A percentile compares a stretch with the other conserved stretches of the same genome.
These are phyloP conservation scores for Fraxinus velutina DNA, from an alignment of 305 asterid genomes.

Conservation along the genomic window DNA sequence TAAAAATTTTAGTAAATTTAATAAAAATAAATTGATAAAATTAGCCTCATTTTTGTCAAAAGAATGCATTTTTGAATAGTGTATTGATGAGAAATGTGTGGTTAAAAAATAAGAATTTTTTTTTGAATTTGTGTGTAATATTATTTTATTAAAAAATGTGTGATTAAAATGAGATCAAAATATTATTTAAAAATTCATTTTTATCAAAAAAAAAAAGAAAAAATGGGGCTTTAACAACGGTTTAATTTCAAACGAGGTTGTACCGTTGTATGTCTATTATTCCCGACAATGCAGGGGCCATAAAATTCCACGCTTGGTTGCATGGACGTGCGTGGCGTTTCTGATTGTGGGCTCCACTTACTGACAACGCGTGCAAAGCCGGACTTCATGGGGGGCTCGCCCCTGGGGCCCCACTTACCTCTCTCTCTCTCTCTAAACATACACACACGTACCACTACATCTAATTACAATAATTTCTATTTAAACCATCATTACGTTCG, in stretches of 20 bases:
- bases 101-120: no score
- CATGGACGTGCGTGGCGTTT: constrained; percentile 42
- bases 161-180: no score
- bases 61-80: no score
- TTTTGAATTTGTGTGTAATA: no score
- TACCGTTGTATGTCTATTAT: not conserved
- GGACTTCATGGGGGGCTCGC: constrained; percentile 29
- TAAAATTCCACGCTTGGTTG: constrained; percentile 63
- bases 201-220: no score
- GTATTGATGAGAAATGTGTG: no score
- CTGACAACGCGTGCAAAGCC: constrained; percentile 75
- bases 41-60: no score
- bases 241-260: not conserved
- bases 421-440: not conserved
- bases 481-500: constrained; percentile 25
- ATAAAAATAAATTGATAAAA: not conserved
- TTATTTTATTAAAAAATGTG: no score
- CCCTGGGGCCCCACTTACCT: constrained; percentile 10
- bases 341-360: constrained; percentile 37
- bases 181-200: no score
- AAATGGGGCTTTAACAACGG: no score
- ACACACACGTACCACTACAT: constrained; percentile 24
- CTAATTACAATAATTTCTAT: not conserved
- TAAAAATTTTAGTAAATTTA: no score
- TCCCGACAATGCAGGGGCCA: constrained; percentile 42